A percentile compares a stretch with the other conserved stretches of the same genome.
Evolutionary conservation across 345 rosid species (phyloP).

Genomic region (Melastoma malabathricum): DNA sequence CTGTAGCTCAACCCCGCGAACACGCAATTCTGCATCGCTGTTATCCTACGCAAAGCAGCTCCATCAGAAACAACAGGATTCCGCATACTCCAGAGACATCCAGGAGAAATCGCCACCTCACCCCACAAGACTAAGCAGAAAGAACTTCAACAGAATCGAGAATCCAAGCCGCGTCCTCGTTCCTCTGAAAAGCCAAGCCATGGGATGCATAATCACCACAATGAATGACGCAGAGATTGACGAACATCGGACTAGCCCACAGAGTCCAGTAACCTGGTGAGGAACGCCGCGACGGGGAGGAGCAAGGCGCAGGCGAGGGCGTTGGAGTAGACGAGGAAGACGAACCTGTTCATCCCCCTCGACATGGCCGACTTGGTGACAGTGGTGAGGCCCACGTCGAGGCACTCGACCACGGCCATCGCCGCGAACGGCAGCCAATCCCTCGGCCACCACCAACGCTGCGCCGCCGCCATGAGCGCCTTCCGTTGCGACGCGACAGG

Average conservation of each 20-base stretch:
- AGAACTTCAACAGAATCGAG: slow-evolving; percentile 31
- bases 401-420: slow-evolving; percentile 23
- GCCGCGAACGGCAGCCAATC: slow-evolving; percentile 23
- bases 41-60: slow-evolving; percentile 20
- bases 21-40: slow-evolving; percentile 36
- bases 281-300: slow-evolving; percentile 7
- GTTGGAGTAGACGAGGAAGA: slow-evolving; percentile 31
- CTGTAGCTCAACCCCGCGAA: slow-evolving; percentile 36
- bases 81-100: background rate
- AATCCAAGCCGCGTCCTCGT: slow-evolving; percentile 23
- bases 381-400: slow-evolving; percentile 31
- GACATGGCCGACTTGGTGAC: slow-evolving; percentile 43
- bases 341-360: slow-evolving; percentile 26
- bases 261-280: background rate
- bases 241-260: background rate
- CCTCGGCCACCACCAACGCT: slow-evolving; percentile 4
- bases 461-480: slow-evolving; percentile 9
- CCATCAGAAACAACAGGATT: background rate
- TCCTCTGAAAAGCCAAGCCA: slow-evolving; percentile 10
- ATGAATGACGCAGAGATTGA: background rate
- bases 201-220: too few species aligned
- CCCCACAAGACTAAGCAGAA: slow-evolving; percentile 36
- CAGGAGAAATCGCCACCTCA: slow-evolving; percentile 3
- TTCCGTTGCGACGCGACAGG: background rate
- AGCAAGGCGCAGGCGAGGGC: slow-evolving; percentile 25